These are phyloP conservation scores for Sarcomyxa edulis DNA, from an alignment of 768 basidiomycete species.

Conservation along the genomic window DNA sequence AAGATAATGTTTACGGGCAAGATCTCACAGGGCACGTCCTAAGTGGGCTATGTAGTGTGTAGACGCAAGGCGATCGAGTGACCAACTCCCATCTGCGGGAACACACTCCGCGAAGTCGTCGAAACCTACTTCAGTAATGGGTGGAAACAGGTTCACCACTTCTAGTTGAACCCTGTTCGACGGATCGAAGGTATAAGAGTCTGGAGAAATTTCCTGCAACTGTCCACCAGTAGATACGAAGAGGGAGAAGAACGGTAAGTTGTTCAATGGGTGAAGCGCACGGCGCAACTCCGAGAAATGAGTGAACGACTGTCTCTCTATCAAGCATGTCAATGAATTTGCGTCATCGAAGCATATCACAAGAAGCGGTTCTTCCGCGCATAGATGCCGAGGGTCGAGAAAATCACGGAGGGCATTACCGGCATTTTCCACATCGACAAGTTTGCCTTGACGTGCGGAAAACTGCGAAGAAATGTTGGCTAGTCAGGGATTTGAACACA, in stretches of 20 bases:
- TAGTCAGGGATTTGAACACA: too few relatives aligned
- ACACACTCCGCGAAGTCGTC: slow-evolving; percentile 8
- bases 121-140: slow-evolving; percentile 16
- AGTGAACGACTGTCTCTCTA: too few relatives aligned
- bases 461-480: too few relatives aligned
- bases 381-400: too few relatives aligned
- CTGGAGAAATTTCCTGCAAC: background rate
- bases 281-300: slow-evolving; percentile 6
- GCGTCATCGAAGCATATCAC: too few relatives aligned
- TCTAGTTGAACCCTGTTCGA: slow-evolving; percentile 4
- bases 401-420: too few relatives aligned
- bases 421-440: too few relatives aligned
- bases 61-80: slow-evolving; percentile 12
- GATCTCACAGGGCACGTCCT: slow-evolving; percentile 23
- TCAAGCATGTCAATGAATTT: too few relatives aligned
- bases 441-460: too few relatives aligned
- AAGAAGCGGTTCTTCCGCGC: too few relatives aligned
- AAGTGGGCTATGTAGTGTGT: slow-evolving; percentile 11
- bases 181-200: background rate
- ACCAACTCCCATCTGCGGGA: slow-evolving; percentile 5
- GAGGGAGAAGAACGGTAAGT: slow-evolving; percentile 5
- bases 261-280: background rate
- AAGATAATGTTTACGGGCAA: too few relatives aligned
- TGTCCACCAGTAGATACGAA: slow-evolving; percentile 5
- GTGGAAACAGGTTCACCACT: slow-evolving; percentile 4